Conservation (phyloP, 2,329 filamentous ascomycete genomes). For the Epicoccum sorghinum region DNA sequence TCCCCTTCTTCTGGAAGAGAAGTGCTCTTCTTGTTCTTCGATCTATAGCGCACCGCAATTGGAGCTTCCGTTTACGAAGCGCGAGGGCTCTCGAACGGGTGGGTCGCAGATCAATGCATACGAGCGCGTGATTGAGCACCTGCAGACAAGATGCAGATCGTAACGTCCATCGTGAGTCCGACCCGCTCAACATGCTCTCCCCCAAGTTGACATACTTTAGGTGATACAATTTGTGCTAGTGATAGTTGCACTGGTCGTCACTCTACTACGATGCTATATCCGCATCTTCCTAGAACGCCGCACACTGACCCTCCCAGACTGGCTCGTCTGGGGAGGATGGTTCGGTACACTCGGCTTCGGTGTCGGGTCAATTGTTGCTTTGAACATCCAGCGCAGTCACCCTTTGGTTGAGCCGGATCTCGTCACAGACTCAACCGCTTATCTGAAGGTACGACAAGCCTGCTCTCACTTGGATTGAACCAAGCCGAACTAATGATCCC, state of each 20-base stretch:
- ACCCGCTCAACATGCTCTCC: background rate
- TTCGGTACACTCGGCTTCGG: constrained; percentile 26
- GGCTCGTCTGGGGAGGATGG: constrained; percentile 30
- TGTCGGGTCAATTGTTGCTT: constrained; percentile 22
- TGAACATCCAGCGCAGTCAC: constrained; percentile 23
- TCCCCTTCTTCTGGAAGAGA: background rate
- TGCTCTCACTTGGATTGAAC: no score
- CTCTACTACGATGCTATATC: constrained; percentile 26
- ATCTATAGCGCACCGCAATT: background rate
- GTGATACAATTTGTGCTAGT: constrained; percentile 23
- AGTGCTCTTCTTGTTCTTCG: background rate
- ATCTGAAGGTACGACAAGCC: constrained; percentile 17
- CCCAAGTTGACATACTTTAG: constrained; percentile 10
- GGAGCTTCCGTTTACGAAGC: background rate
- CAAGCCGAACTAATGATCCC: no score
- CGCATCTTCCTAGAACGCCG: constrained; percentile 22
- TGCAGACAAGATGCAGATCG: constrained; percentile 13
- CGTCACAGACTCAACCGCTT: constrained; percentile 23
- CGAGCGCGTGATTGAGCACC: background rate
- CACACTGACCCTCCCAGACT: constrained; percentile 23
- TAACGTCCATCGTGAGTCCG: constrained; percentile 15
- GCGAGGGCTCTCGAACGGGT: background rate
- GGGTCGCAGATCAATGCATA: background rate
- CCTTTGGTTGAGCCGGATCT: constrained; percentile 23
- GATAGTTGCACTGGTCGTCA: constrained; percentile 21